Percentiles rank a stretch among this genome's conserved stretches.
These are phyloP conservation scores for Macrotyloma uniflorum DNA, from an alignment of 306 rosid species.

Conservation along the genomic window DNA sequence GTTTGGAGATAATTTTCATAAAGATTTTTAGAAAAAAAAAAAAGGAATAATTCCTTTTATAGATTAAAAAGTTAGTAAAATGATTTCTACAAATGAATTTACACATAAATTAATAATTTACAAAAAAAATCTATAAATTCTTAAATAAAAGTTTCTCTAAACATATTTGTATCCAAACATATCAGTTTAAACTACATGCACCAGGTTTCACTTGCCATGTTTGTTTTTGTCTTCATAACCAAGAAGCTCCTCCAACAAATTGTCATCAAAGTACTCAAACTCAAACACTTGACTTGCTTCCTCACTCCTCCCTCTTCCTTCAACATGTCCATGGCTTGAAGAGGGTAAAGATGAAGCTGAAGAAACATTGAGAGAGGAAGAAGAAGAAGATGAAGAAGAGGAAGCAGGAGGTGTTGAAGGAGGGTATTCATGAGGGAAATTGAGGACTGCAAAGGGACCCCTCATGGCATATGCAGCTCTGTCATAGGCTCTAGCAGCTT, in stretches of 20 bases:
- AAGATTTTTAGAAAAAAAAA: too few species aligned
- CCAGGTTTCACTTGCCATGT: slow-evolving; percentile 13
- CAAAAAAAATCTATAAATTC: too few species aligned
- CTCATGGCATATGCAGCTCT: slow-evolving; percentile 85
- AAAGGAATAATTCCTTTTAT: too few species aligned
- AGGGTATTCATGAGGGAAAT: slow-evolving; percentile 69
- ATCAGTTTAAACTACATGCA: too few species aligned
- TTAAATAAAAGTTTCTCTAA: too few species aligned
- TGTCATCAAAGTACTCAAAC: slow-evolving; percentile 69
- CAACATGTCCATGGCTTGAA: slow-evolving; percentile 5
- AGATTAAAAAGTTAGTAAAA: too few species aligned
- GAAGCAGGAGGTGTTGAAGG: slow-evolving; percentile 3
- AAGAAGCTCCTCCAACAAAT: slow-evolving; percentile 76
- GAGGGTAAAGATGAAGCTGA: slow-evolving; percentile 12
- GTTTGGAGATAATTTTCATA: too few species aligned
- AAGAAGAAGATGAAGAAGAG: slow-evolving; percentile 20
- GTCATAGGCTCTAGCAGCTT: slow-evolving; percentile 88
- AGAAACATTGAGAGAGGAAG: neutral
- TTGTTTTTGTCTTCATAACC: slow-evolving; percentile 50
- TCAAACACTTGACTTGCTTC: slow-evolving; percentile 58
- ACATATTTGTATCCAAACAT: too few species aligned
- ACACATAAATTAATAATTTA: too few species aligned
- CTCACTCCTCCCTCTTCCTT: neutral
- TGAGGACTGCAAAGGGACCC: slow-evolving; percentile 72
- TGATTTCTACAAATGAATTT: too few species aligned